Conservation (phyloP, 495 filamentous ascomycete species). For the Cryomyces antarcticus region DNA sequence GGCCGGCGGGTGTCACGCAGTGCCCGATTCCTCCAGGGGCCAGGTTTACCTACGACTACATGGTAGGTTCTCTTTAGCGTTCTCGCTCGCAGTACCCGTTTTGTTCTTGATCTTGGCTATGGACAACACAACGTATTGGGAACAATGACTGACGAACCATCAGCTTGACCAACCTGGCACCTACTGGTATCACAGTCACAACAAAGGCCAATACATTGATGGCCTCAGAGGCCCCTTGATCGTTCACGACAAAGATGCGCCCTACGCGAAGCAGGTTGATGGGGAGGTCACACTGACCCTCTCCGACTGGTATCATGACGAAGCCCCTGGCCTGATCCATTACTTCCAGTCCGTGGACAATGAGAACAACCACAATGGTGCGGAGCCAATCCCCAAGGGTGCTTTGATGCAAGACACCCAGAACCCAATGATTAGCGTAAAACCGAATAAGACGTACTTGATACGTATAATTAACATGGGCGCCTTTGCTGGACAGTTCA, state of each 20-base stretch:
- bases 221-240: conserved; percentile 37
- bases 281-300: conserved; percentile 34
- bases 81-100: background rate
- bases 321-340: conserved; percentile 25
- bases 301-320: conserved; percentile 38
- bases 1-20: conserved; percentile 11
- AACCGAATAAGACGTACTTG: conserved; percentile 10
- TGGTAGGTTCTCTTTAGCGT: background rate
- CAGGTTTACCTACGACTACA: conserved; percentile 18
- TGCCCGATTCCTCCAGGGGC: conserved; percentile 15
- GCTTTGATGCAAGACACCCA: conserved; percentile 37
- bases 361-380: conserved; percentile 14
- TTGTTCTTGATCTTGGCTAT: background rate
- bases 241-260: conserved; percentile 28
- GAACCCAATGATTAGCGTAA: conserved; percentile 12
- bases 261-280: conserved; percentile 17
- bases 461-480: conserved; percentile 17
- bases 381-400: conserved; percentile 15
- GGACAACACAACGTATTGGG: background rate
- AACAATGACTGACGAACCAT: background rate
- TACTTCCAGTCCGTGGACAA: conserved; percentile 30
- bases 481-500: conserved; percentile 7
- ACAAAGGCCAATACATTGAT: conserved; percentile 19
- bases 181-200: conserved; percentile 20
- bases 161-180: conserved; percentile 10